A percentile compares a stretch with the other conserved stretches of the same genome.
Conservation (phyloP, 2,329 filamentous ascomycete species). For the Blastomyces silverae region DNA sequence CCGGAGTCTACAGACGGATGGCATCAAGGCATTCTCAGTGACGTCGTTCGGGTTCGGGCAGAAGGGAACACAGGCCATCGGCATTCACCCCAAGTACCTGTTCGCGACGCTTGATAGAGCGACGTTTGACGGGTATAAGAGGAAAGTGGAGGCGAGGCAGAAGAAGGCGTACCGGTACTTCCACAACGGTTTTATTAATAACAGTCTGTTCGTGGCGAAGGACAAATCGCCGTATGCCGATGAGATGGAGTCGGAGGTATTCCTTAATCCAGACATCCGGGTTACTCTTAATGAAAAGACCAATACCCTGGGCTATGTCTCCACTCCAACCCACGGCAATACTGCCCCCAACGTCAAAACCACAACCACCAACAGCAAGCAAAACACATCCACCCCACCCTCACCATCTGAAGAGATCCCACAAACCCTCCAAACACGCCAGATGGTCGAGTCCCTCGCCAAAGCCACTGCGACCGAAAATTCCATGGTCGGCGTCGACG, state of each 20-base stretch:
- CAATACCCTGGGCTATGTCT: conserved; percentile 64
- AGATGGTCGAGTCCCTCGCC: conserved; percentile 71
- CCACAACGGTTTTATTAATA: conserved; percentile 97
- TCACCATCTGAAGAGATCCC: conserved; percentile 34
- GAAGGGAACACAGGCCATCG: conserved; percentile 95
- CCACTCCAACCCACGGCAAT: not conserved
- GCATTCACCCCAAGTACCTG: conserved; percentile 93
- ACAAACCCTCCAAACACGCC: conserved; percentile 58
- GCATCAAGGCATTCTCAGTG: conserved; percentile 96
- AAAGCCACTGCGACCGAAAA: conserved; percentile 54
- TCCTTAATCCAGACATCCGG: conserved; percentile 88
- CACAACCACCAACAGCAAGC: not conserved
- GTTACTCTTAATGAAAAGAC: conserved; percentile 83
- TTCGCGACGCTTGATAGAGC: conserved; percentile 87
- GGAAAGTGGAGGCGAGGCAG: conserved; percentile 84
- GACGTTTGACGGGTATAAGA: conserved; percentile 73
- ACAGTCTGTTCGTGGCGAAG: conserved; percentile 96
- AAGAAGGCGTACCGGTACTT: conserved; percentile 99
- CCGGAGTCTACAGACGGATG: conserved; percentile 91
- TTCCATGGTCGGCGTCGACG: conserved; percentile 86
- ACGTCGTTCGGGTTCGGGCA: conserved; percentile 99
- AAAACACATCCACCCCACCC: not conserved
- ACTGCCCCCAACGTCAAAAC: not conserved
- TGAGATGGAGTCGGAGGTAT: conserved; percentile 75
- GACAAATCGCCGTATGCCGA: conserved; percentile 82